Evolutionary conservation across 371 early-diverging fungal genomes (phyloP).

Genomic region (Mucor lusitanicus): DNA sequence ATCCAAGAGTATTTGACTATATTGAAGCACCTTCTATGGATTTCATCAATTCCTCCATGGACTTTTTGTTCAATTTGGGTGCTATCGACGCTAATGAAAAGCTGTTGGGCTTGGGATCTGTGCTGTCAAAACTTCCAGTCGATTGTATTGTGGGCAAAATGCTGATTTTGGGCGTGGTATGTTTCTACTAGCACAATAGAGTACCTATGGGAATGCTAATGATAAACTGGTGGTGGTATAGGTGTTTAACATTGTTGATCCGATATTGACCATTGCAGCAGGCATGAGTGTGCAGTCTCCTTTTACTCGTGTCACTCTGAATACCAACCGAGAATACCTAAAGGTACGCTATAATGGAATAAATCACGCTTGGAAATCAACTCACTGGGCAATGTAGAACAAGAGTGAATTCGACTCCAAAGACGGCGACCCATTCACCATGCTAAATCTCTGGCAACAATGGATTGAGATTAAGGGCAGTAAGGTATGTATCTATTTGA

Average conservation of each 20-base stretch:
- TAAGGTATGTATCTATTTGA: conserved; percentile 27
- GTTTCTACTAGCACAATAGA: too few species aligned
- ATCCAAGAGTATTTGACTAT: conserved; percentile 57
- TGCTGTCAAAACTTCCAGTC: conserved; percentile 83
- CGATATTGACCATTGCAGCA: conserved; percentile 81
- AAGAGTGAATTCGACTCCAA: conserved; percentile 52
- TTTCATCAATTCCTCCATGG: conserved; percentile 63
- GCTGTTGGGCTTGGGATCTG: conserved; percentile 83
- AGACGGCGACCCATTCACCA: conserved; percentile 70
- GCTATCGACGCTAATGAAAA: conserved; percentile 58
- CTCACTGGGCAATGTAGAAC: conserved; percentile 34
- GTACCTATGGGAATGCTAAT: too few species aligned
- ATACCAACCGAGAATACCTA: conserved; percentile 44
- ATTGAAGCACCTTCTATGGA: conserved; percentile 64
- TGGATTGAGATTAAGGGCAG: conserved; percentile 63
- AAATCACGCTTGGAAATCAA: neutral
- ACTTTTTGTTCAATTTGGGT: conserved; percentile 57
- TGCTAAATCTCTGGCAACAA: conserved; percentile 63
- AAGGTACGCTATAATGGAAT: conserved; percentile 23
- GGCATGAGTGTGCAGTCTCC: conserved; percentile 73
- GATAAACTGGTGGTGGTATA: too few species aligned
- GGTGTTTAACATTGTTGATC: conserved; percentile 71
- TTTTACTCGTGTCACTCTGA: conserved; percentile 53
- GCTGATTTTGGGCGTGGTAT: conserved; percentile 67
- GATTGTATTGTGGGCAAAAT: conserved; percentile 89